These are phyloP conservation scores for Boletus insuetus DNA, from an alignment of 768 basidiomycete genomes.

Conservation along the genomic window DNA sequence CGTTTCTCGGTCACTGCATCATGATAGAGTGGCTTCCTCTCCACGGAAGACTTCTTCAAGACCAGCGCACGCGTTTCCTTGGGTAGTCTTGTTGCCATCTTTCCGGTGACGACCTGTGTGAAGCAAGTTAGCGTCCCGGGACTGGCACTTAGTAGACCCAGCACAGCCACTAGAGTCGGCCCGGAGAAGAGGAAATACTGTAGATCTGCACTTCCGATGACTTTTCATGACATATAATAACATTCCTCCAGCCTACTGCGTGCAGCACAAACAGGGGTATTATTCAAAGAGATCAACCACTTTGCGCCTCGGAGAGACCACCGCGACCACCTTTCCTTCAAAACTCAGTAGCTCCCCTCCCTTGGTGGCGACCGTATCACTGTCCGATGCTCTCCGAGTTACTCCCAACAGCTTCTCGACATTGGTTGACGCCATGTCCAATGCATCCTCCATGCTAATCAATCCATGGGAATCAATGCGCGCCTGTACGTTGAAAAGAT, in stretches of 20 bases:
- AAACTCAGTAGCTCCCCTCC: slow-evolving; percentile 43
- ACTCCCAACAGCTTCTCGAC: slow-evolving; percentile 44
- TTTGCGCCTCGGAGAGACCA: slow-evolving; percentile 37
- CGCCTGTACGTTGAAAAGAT: slow-evolving; percentile 21
- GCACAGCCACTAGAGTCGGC: no score
- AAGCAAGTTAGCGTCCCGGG: no score
- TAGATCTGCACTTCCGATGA: no score
- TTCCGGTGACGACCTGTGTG: no score
- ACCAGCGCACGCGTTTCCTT: slow-evolving; percentile 47
- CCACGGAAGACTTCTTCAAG: slow-evolving; percentile 41
- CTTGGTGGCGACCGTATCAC: slow-evolving; percentile 41
- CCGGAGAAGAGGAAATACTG: no score
- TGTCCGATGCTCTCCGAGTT: slow-evolving; percentile 6
- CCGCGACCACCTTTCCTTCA: slow-evolving; percentile 43
- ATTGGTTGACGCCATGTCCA: slow-evolving; percentile 41
- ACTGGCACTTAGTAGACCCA: no score
- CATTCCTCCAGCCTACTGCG: no score
- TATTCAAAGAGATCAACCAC: slow-evolving; percentile 37
- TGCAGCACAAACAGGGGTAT: no score
- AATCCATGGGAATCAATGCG: slow-evolving; percentile 38
- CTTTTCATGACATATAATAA: no score
- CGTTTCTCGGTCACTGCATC: slow-evolving; percentile 53
- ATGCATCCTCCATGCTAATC: slow-evolving; percentile 38
- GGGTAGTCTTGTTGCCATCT: slow-evolving; percentile 31
- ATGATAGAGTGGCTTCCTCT: slow-evolving; percentile 46